Evolutionary conservation across 2,329 filamentous ascomycete species (phyloP).

Genomic region (Venturiaceae sp.): DNA sequence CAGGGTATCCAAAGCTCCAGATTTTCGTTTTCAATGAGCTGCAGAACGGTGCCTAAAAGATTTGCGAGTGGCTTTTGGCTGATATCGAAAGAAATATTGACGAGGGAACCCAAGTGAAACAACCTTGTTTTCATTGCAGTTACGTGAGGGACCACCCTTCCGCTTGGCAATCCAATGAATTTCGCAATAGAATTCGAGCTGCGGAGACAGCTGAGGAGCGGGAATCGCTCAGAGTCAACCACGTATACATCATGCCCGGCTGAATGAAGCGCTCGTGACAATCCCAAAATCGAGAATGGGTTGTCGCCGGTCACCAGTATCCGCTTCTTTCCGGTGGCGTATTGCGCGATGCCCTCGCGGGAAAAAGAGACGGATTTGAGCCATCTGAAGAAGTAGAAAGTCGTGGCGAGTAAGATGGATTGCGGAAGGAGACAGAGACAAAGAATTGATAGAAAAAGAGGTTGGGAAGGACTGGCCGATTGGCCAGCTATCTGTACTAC

Average conservation of each 20-base stretch:
- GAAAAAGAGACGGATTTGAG: neutral
- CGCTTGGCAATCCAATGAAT: neutral
- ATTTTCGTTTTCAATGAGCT: constrained; percentile 1
- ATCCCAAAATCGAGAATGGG: neutral
- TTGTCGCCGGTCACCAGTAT: neutral
- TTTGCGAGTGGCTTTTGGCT: neutral
- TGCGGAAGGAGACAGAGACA: neutral
- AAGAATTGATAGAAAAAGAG: neutral
- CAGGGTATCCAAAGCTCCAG: constrained; percentile 1
- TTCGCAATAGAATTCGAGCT: neutral
- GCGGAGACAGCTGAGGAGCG: neutral
- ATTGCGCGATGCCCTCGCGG: neutral
- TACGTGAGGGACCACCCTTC: neutral
- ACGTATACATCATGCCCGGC: neutral
- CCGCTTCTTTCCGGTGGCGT: neutral
- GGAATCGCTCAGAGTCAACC: neutral
- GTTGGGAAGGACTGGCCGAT: neutral
- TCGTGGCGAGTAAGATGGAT: neutral
- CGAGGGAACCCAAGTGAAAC: neutral
- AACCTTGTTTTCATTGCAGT: neutral
- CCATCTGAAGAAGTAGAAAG: neutral
- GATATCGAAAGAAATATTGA: neutral
- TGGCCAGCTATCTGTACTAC: neutral
- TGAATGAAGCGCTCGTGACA: neutral
- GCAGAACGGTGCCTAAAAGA: neutral